phyloP scores from a whole-genome alignment of 805 yeast species.

The Zygoascus tannicola region DNA sequence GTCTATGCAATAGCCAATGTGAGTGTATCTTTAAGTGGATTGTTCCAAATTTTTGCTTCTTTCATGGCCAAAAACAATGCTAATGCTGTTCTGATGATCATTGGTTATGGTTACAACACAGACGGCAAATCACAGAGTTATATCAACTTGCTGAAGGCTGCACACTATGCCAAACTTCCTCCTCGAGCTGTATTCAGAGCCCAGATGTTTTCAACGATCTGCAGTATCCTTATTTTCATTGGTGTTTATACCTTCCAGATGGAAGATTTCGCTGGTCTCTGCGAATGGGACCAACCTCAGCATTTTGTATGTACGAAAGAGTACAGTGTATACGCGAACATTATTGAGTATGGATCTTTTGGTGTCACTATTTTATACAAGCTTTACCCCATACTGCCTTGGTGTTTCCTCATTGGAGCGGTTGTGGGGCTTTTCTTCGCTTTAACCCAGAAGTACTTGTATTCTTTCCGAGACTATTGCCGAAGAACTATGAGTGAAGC shows the following conservation, averaged over 20 bases:
- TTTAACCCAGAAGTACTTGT: constrained; percentile 17
- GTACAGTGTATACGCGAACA: constrained; percentile 41
- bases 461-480: not conserved
- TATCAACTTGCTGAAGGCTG: constrained; percentile 46
- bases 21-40: constrained; percentile 12
- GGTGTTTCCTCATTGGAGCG: constrained; percentile 30
- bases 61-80: constrained; percentile 29
- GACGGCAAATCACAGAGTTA: constrained; percentile 57
- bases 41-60: constrained; percentile 9
- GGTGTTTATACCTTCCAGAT: constrained; percentile 29
- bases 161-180: constrained; percentile 34
- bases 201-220: constrained; percentile 36
- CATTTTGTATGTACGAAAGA: constrained; percentile 31
- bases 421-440: constrained; percentile 24
- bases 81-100: constrained; percentile 41
- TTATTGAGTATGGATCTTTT: constrained; percentile 35
- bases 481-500: constrained; percentile 10
- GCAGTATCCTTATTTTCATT: constrained; percentile 24
- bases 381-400: constrained; percentile 29
- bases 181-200: constrained; percentile 35
- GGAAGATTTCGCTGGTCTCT: constrained; percentile 29
- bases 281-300: constrained; percentile 30
- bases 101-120: constrained; percentile 35
- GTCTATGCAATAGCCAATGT: constrained; percentile 52
- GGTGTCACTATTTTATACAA: constrained; percentile 36